These are phyloP conservation scores for Blepharisma undulans DNA, from an alignment of 169 alveolate genomes.

Conservation along the genomic window DNA sequence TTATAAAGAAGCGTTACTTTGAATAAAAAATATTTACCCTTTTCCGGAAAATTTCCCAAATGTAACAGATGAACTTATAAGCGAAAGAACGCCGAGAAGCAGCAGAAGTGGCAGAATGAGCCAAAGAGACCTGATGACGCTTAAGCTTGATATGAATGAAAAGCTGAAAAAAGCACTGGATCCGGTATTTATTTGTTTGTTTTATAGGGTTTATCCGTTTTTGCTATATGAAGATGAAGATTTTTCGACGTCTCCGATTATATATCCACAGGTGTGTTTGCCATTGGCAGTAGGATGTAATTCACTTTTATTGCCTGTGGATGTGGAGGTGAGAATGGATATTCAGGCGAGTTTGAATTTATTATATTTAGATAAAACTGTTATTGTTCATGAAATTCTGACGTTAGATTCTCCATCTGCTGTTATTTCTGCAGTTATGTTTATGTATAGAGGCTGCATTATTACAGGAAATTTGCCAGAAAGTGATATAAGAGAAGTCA, in stretches of 20 bases:
- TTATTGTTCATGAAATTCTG: not conserved
- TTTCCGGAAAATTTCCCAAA: not conserved
- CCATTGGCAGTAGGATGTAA: conserved; percentile 2
- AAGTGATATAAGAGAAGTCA: not conserved
- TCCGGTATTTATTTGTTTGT: not conserved
- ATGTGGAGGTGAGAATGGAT: not conserved
- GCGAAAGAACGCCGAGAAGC: not conserved
- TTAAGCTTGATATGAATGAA: not conserved
- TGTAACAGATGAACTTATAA: not conserved
- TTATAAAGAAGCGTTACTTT: not conserved
- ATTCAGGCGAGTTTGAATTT: not conserved
- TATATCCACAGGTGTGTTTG: not conserved
- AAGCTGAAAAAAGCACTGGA: not conserved
- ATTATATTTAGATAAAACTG: not conserved
- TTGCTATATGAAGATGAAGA: conserved; percentile 17
- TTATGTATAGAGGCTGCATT: conserved; percentile 19
- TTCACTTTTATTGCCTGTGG: not conserved
- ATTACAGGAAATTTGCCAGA: not conserved
- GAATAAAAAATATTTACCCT: not conserved
- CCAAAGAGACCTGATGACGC: not conserved
- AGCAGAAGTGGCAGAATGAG: not conserved
- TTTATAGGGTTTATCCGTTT: not conserved
- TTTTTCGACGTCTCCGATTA: not conserved
- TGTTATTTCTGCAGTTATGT: not conserved
- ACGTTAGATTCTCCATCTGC: conserved; percentile 17